phyloP scores from a whole-genome alignment of 106 monocot genomes.

The Allium sativum region DNA sequence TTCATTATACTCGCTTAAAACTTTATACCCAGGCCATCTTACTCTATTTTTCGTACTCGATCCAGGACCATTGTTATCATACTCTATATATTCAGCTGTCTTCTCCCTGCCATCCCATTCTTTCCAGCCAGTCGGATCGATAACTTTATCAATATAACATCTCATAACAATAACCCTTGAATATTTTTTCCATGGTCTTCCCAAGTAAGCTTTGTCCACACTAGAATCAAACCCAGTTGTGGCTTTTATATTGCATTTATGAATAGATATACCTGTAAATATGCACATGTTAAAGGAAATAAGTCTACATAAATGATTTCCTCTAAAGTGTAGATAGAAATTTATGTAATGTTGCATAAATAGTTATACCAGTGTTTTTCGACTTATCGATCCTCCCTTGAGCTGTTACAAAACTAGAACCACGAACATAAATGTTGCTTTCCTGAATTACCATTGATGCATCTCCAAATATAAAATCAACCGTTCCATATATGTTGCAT shows the following conservation, averaged over 20 bases:
- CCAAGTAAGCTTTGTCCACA: conserved; percentile 18
- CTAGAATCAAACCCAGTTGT: neutral
- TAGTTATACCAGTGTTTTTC: conserved; percentile 1
- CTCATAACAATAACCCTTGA: conserved; percentile 32
- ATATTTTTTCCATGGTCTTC: conserved; percentile 41
- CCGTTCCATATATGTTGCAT: conserved; percentile 7
- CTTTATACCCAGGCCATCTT: conserved; percentile 13
- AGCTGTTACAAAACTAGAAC: no score
- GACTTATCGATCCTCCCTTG: conserved; percentile 3
- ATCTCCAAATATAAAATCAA: conserved; percentile 8
- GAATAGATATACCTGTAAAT: neutral
- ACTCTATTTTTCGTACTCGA: conserved; percentile 13
- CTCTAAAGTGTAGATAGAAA: no score
- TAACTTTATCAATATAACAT: conserved; percentile 13
- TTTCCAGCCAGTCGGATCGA: conserved; percentile 24
- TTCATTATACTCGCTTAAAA: neutral
- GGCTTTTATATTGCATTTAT: neutral
- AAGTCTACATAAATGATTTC: no score
- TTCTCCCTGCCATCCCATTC: conserved; percentile 1
- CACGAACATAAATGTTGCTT: neutral
- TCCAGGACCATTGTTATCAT: conserved; percentile 21
- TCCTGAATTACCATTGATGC: neutral
- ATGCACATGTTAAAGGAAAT: no score
- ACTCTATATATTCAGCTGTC: conserved; percentile 31
- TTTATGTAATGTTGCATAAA: no score